Evolutionary conservation across 2,329 filamentous ascomycete genomes (phyloP).

Genomic region (Alternaria dauci): DNA sequence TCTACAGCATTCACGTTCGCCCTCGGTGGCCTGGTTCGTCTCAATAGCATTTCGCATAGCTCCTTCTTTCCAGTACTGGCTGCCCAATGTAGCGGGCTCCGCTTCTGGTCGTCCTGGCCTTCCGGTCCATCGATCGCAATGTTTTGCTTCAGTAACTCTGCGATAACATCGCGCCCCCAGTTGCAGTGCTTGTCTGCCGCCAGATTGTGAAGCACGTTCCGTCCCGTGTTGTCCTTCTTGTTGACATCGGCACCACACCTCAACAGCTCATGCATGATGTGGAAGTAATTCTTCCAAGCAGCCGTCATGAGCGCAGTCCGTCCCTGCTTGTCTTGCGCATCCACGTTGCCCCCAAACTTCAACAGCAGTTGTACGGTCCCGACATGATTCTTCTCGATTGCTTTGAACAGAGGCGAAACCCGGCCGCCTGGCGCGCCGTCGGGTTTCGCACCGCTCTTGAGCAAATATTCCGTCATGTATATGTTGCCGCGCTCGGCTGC

Average conservation of each 20-base stretch:
- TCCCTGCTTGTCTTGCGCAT: conserved; percentile 48
- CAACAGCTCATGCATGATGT: conserved; percentile 49
- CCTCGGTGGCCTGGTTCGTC: conserved; percentile 32
- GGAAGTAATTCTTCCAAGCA: conserved; percentile 45
- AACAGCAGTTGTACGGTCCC: conserved; percentile 44
- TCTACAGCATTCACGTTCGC: conserved; percentile 48
- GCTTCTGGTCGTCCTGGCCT: conserved; percentile 56
- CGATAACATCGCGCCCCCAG: conserved; percentile 58
- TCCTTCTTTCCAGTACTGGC: conserved; percentile 64
- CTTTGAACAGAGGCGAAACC: conserved; percentile 42
- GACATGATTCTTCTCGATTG: conserved; percentile 44
- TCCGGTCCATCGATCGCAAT: conserved; percentile 53
- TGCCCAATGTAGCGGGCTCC: conserved; percentile 66
- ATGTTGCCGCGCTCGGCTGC: conserved; percentile 45
- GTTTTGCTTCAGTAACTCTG: conserved; percentile 50
- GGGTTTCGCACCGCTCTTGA: conserved; percentile 45
- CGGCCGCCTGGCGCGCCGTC: conserved; percentile 45
- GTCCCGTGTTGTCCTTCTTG: conserved; percentile 43
- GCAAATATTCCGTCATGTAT: conserved; percentile 42
- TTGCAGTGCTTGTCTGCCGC: conserved; percentile 55
- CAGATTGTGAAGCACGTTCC: conserved; percentile 50
- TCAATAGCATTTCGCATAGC: conserved; percentile 60
- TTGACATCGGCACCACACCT: conserved; percentile 51
- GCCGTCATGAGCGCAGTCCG: conserved; percentile 51
- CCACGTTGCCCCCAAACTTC: conserved; percentile 42